These are phyloP conservation scores for Oidiodendron maius DNA, from an alignment of 495 filamentous ascomycete species.

Conservation along the genomic window DNA sequence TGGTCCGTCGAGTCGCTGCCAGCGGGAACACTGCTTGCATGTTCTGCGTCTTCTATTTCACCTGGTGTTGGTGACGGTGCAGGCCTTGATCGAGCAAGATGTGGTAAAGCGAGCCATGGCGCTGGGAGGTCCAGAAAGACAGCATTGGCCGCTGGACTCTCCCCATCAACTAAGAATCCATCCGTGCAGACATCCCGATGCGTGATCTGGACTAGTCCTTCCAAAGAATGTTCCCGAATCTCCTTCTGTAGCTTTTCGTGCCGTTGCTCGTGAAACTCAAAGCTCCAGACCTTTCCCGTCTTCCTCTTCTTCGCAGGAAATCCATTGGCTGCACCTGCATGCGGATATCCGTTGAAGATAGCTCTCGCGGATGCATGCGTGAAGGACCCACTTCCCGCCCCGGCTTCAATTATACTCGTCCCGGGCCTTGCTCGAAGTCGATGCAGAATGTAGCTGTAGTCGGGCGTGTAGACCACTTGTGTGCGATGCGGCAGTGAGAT, in stretches of 20 bases:
- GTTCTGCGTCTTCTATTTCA: constrained; percentile 36
- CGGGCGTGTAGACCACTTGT: constrained; percentile 95
- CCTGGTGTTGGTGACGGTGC: not conserved
- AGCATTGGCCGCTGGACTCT: constrained; percentile 63
- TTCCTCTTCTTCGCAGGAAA: constrained; percentile 25
- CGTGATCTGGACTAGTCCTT: constrained; percentile 68
- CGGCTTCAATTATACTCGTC: constrained; percentile 79
- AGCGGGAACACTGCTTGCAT: constrained; percentile 27
- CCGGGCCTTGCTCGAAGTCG: constrained; percentile 78
- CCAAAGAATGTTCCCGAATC: constrained; percentile 66
- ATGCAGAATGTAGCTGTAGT: constrained; percentile 94
- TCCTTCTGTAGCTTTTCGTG: constrained; percentile 68
- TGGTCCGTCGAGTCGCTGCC: not conserved
- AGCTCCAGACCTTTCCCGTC: constrained; percentile 81
- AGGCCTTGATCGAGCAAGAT: constrained; percentile 58
- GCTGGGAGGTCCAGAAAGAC: constrained; percentile 92
- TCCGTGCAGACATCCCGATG: constrained; percentile 88
- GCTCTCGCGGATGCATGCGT: constrained; percentile 86
- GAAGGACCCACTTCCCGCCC: constrained; percentile 90
- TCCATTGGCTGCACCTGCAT: constrained; percentile 10
- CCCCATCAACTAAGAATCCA: constrained; percentile 62
- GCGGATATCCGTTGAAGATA: constrained; percentile 77
- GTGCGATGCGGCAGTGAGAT: constrained; percentile 84
- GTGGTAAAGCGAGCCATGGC: constrained; percentile 84
- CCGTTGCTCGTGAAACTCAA: constrained; percentile 82